Evolutionary conservation across 257 asterid genomes (phyloP).

Genomic region (Plantago major): DNA sequence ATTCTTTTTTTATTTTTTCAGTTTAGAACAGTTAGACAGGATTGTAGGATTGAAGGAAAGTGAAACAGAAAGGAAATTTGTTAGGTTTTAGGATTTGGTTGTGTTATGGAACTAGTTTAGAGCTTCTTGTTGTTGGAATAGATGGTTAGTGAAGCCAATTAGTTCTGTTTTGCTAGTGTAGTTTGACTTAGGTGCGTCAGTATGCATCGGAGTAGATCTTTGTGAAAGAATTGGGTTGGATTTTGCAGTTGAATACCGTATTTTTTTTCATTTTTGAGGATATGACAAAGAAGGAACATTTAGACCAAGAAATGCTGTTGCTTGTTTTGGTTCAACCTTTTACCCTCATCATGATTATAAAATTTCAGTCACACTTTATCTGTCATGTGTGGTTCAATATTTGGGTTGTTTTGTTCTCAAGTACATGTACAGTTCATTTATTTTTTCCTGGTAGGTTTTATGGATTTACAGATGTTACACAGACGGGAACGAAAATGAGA

Average conservation of each 20-base stretch:
- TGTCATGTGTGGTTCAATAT: neutral
- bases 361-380: neutral
- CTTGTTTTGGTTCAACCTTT: neutral
- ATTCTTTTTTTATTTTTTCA: conserved; percentile 8
- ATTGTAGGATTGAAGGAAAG: conserved; percentile 27
- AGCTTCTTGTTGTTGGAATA: conserved; percentile 1
- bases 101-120: conserved; percentile 14
- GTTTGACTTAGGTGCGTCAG: conserved; percentile 1
- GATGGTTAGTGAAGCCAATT: conserved; percentile 4
- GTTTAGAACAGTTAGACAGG: conserved; percentile 45
- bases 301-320: neutral
- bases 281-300: conserved; percentile 5
- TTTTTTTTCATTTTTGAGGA: neutral
- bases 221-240: conserved; percentile 7
- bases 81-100: conserved; percentile 4
- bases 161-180: conserved; percentile 3
- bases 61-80: neutral
- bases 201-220: neutral
- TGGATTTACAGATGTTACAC: neutral
- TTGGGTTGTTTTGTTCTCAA: neutral
- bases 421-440: neutral
- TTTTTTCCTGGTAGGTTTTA: neutral
- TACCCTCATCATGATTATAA: neutral
- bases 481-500: too few relatives aligned
- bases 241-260: conserved; percentile 4